Base-by-base conservation (phyloP, 2,329 filamentous ascomycete genomes). In the Sporothrix protearum region DNA sequence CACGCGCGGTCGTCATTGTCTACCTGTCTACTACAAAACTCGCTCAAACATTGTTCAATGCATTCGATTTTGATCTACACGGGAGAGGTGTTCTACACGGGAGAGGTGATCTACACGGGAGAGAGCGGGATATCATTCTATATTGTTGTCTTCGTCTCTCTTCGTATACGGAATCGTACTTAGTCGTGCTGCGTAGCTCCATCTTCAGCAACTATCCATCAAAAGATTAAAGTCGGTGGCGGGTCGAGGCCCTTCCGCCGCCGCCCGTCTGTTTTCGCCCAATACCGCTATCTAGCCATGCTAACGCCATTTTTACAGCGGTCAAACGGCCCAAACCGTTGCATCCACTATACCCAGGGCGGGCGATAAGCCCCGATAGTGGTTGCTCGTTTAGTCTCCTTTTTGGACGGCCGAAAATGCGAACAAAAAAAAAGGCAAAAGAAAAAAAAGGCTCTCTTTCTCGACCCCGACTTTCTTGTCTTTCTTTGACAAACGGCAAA, bases 171-270 rank as follows among this genome's bases (percentile, higher is more conserved):
- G 9, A 53, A n/a, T n/a, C 42, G 55, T 33, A n/a, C 25, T 19
- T 36, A n/a, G n/a, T n/a, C n/a, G n/a, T n/a, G n/a, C n/a, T n/a
- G 14, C 39, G 12, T n/a, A 28, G 39, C 42, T 28, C 63, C 14
- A 33, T 47, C 42, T 2, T 53, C 51, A 25, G 61, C 47, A 42
- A 30, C 33, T 3, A 42, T 63, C 59, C 55, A 63, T 49, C 30
- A 68, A 64, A 66, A 42, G 57, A 63, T 49, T 39, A 68, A 64
- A 66, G 53, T 61, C 68, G 68, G 71, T 71, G 71, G 71, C 66
- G 70, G 70, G 70, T 68, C 42, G 28, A 47, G 42, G 25, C 59
- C 30, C 25, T 36, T 33, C 68, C 51, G 51, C 42, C 36, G 59
- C 36, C n/a, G 59, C 36, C 59, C 59, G 59, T 36, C 59, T 45